phyloP scores from a whole-genome alignment of 1,139 yeast species.

The Pichia sp. region DNA sequence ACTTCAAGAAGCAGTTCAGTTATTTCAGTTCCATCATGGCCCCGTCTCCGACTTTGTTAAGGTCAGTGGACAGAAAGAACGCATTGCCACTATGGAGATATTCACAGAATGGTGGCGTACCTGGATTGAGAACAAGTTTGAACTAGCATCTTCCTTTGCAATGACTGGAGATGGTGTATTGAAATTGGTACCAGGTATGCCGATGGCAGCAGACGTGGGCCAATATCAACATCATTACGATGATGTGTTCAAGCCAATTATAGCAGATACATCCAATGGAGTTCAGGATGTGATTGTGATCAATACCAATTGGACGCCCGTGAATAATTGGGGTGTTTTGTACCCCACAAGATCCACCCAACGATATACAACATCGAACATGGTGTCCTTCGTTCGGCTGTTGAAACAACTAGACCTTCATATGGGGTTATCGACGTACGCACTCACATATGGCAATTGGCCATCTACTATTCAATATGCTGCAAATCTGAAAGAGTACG shows the following conservation, averaged over 20 bases:
- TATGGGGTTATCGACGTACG: slow-evolving; percentile 24
- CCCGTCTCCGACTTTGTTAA: too few relatives aligned
- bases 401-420: slow-evolving; percentile 23
- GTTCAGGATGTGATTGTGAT: slow-evolving; percentile 19
- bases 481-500: slow-evolving; percentile 13
- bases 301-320: slow-evolving; percentile 25
- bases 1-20: too few relatives aligned
- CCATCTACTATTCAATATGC: slow-evolving; percentile 21
- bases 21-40: too few relatives aligned
- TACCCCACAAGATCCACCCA: slow-evolving; percentile 12
- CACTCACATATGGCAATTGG: slow-evolving; percentile 20
- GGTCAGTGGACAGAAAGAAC: too few relatives aligned
- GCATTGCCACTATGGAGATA: too few relatives aligned
- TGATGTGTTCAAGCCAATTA: slow-evolving; percentile 20
- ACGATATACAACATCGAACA: neutral
- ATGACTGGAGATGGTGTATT: slow-evolving; percentile 21
- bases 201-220: too few relatives aligned
- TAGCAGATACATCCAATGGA: slow-evolving; percentile 10
- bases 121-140: slow-evolving; percentile 23
- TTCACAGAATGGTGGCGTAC: slow-evolving; percentile 28
- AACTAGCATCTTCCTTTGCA: slow-evolving; percentile 18
- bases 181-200: slow-evolving; percentile 20
- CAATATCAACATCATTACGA: too few relatives aligned
- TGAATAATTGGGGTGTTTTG: slow-evolving; percentile 25
- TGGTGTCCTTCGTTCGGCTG: slow-evolving; percentile 16